Conservation (phyloP, 495 filamentous ascomycete species). For the Lophiostoma macrostomum region DNA sequence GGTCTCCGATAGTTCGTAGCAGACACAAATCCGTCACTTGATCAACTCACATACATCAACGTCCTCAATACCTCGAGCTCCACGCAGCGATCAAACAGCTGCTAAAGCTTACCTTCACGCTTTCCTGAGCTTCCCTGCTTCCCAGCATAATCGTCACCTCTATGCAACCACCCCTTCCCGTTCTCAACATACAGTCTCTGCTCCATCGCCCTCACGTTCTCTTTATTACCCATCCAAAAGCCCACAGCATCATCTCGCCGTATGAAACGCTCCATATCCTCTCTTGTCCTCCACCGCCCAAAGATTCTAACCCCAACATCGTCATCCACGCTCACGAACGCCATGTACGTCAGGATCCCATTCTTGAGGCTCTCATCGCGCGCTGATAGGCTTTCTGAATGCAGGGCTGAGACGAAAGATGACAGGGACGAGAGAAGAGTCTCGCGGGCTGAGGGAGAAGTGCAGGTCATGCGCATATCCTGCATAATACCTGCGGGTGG, state of each 20-base stretch:
- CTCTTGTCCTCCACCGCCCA: conserved; percentile 26
- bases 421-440: conserved; percentile 1
- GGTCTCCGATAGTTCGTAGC: too few species aligned
- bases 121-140: too few species aligned
- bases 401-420: neutral
- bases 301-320: conserved; percentile 27
- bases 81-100: too few species aligned
- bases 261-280: conserved; percentile 25
- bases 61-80: too few species aligned
- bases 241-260: conserved; percentile 18
- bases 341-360: conserved; percentile 27
- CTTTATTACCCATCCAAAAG: conserved; percentile 27
- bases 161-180: conserved; percentile 35
- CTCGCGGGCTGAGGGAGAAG: neutral
- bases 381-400: conserved; percentile 8
- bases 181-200: conserved; percentile 29
- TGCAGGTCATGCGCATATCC: conserved; percentile 21
- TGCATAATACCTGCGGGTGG: conserved; percentile 24
- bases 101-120: too few species aligned
- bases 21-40: too few species aligned
- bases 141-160: conserved; percentile 11
- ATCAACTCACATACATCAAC: too few species aligned
- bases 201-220: conserved; percentile 21
- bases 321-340: conserved; percentile 28
- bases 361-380: neutral